Evolutionary conservation across 106 monocot genomes (phyloP).

Genomic region (Acorus calamus): DNA sequence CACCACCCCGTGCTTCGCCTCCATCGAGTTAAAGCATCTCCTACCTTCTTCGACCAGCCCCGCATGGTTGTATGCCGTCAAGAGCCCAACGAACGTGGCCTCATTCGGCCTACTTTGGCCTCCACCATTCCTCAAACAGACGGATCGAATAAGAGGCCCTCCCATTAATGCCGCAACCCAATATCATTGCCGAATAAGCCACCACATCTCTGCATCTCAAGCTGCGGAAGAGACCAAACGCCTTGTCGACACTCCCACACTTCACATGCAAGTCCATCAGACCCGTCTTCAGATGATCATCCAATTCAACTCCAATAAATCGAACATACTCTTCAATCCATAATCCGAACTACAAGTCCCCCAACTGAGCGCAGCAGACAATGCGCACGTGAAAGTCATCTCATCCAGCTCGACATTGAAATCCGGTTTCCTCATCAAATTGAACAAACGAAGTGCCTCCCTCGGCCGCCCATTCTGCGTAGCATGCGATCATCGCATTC

Average conservation of each 20-base stretch:
- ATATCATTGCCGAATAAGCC: slow-evolving; percentile 70
- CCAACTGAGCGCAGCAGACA: slow-evolving; percentile 73
- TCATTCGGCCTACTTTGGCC: slow-evolving; percentile 40
- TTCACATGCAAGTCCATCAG: slow-evolving; percentile 60
- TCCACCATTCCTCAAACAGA: slow-evolving; percentile 46
- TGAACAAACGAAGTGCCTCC: slow-evolving; percentile 51
- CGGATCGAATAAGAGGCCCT: slow-evolving; percentile 22
- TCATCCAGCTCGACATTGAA: slow-evolving; percentile 27
- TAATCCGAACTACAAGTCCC: slow-evolving; percentile 39
- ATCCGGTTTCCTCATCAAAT: slow-evolving; percentile 39
- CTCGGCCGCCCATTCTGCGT: slow-evolving; percentile 38
- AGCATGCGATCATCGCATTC: slow-evolving; percentile 72
- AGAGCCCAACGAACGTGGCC: slow-evolving; percentile 52
- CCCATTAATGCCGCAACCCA: slow-evolving; percentile 61
- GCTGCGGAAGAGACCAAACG: slow-evolving; percentile 31
- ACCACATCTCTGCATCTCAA: slow-evolving; percentile 45
- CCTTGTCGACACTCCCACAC: slow-evolving; percentile 43
- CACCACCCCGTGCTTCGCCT: slow-evolving; percentile 14
- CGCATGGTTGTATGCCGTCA: slow-evolving; percentile 65
- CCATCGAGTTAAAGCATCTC: slow-evolving; percentile 51
- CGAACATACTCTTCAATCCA: slow-evolving; percentile 46
- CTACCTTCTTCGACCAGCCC: slow-evolving; percentile 58
- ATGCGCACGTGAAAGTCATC: slow-evolving; percentile 46
- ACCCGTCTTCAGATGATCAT: slow-evolving; percentile 58
- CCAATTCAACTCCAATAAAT: slow-evolving; percentile 34